phyloP scores from a whole-genome alignment of 345 rosid genomes.

The Excoecaria agallocha region DNA sequence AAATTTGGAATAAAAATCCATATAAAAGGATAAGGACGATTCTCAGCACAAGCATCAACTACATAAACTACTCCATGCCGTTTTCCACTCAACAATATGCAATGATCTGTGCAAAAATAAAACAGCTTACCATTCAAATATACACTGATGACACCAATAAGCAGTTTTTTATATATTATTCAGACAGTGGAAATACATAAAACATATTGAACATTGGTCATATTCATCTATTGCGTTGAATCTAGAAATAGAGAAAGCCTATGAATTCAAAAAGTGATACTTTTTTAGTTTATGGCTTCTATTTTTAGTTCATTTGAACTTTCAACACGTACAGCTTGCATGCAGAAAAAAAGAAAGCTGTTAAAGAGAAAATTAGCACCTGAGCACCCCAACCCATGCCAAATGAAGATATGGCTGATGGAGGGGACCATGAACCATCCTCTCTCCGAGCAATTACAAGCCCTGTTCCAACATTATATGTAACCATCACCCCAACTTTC shows the following conservation, averaged over 20 bases:
- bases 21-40: neutral
- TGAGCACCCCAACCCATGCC: conserved; percentile 99
- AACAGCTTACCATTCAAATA: neutral
- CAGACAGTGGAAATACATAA: neutral
- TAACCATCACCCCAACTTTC: conserved; percentile 85
- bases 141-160: neutral
- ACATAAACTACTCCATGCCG: neutral
- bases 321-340: neutral
- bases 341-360: neutral
- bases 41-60: neutral
- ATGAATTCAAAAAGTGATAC: neutral
- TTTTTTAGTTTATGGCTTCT: neutral
- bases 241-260: neutral
- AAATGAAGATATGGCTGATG: conserved; percentile 85
- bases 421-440: conserved; percentile 98
- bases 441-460: conserved; percentile 79
- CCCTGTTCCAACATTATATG: conserved; percentile 92
- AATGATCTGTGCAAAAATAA: neutral
- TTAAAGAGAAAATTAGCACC: conserved; percentile 38
- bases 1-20: neutral
- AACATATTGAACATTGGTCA: neutral
- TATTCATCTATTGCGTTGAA: neutral
- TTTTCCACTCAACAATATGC: neutral
- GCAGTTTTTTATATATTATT: neutral
- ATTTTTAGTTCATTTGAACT: neutral